Base-by-base conservation (phyloP, 2,329 filamentous ascomycete genomes). In the Chaetomium globosum region DNA sequence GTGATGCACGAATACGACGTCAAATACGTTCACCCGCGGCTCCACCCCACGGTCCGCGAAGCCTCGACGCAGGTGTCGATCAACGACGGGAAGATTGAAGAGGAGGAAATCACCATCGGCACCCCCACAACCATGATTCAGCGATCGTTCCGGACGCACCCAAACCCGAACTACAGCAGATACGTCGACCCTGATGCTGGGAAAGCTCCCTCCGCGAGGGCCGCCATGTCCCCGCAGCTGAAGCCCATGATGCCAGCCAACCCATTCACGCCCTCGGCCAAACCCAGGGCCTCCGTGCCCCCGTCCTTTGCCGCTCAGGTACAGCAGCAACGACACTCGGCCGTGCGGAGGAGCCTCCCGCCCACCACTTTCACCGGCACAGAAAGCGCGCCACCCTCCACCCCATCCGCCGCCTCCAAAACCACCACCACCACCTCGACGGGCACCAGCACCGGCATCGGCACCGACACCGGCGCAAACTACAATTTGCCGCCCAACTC, bases 1-100 rank as follows among this genome's bases (percentile, higher is more conserved):
- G 94, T 98, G 5, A 83, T 98, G 78, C 89, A 93, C 75, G 95
- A 99, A 78, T 99, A 99, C 75, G 92, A 98, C 75, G 91, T 87
- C 71, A 99, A 99, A 79, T 97, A 90, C 74, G 95, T 99, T 0
- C 92, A 96, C 73, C 95, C 95, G 2, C 85, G 89, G 12, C 85
- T 96, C n/a, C 91, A 96, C 71, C 91, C 90, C 8, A 82, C 90
- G 5, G 91, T 96, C 69, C 79, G 85, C 61, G 84, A 87, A 86
- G 92, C 94, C 1, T 90, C 87, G 6, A 95, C 90, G 0, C 94
- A 98, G 76, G 89, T 89, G 65, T 87, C 86, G 0, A 76, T 76
- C 48, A 77, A 78, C 54, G 80, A 83, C 19, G 77, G 80, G 9
- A 77, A 77, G 21, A 72, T 75, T 8, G 77, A 80, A 39, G 74